phyloP scores from a whole-genome alignment of 2,329 filamentous ascomycete species.

The Diaporthe vexans region DNA sequence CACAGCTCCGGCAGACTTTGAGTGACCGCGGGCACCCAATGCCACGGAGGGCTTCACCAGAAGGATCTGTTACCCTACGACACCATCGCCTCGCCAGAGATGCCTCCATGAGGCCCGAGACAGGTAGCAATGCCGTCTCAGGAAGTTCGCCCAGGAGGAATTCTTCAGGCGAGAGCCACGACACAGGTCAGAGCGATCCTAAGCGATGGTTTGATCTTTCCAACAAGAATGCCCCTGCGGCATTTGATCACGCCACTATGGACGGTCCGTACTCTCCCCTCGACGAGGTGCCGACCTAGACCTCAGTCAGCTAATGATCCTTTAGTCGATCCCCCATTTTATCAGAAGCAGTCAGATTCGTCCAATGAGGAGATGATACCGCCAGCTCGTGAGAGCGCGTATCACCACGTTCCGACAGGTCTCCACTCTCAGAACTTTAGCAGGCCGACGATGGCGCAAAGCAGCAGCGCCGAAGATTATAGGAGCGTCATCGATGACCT shows the following conservation, averaged over 20 bases:
- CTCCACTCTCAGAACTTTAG: conserved; percentile 8
- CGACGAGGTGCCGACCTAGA: too few relatives aligned
- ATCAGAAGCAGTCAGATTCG: conserved; percentile 65
- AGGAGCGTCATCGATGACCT: conserved; percentile 89
- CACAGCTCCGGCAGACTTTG: conserved; percentile 44
- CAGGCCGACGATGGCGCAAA: conserved; percentile 53
- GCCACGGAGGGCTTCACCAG: conserved; percentile 59
- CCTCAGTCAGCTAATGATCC: background rate
- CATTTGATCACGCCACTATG: conserved; percentile 60
- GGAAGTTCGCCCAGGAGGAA: conserved; percentile 51
- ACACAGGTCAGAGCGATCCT: conserved; percentile 64
- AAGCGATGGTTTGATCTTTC: conserved; percentile 68
- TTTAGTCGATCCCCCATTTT: conserved; percentile 68
- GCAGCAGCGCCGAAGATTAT: conserved; percentile 80
- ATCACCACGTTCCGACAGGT: conserved; percentile 43
- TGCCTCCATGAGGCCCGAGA: conserved; percentile 48
- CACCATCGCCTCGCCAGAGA: conserved; percentile 62
- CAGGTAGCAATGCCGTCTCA: conserved; percentile 38
- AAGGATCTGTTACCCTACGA: conserved; percentile 62
- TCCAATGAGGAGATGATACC: conserved; percentile 60
- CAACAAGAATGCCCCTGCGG: conserved; percentile 63
- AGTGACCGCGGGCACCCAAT: conserved; percentile 55
- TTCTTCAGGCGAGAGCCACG: conserved; percentile 65
- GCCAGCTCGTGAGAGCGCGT: conserved; percentile 41
- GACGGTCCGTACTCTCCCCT: conserved; percentile 56